These are phyloP conservation scores for Drechmeria coniospora DNA, from an alignment of 2,329 filamentous ascomycete species.

Conservation along the genomic window DNA sequence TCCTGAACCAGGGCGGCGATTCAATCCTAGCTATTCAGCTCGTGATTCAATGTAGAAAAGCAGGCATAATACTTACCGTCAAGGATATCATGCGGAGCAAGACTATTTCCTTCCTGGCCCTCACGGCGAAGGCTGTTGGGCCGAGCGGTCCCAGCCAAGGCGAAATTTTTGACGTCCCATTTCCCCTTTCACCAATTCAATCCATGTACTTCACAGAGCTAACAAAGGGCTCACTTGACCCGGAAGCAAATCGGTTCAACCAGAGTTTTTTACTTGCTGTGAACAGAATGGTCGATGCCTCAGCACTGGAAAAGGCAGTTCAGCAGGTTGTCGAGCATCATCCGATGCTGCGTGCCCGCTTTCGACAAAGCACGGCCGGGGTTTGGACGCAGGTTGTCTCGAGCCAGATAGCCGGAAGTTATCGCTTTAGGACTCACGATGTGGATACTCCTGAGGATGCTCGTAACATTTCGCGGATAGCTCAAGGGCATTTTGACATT, in stretches of 20 bases:
- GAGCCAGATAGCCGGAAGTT: too few relatives aligned
- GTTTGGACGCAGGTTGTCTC: conserved; percentile 3
- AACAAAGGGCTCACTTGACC: too few relatives aligned
- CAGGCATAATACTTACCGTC: background rate
- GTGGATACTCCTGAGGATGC: too few relatives aligned
- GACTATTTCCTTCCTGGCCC: too few relatives aligned
- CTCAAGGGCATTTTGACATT: too few relatives aligned
- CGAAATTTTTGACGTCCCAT: background rate
- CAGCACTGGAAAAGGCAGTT: too few relatives aligned
- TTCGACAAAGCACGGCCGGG: background rate
- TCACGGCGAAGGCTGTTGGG: too few relatives aligned
- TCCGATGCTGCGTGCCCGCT: conserved; percentile 5
- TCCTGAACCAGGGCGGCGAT: conserved; percentile 10
- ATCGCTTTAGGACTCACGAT: too few relatives aligned
- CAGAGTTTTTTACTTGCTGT: conserved; percentile 1
- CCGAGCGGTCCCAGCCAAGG: too few relatives aligned
- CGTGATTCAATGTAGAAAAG: background rate
- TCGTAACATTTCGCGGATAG: too few relatives aligned
- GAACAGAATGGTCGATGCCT: too few relatives aligned
- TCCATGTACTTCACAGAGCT: conserved; percentile 2
- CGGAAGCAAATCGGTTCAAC: conserved; percentile 1
- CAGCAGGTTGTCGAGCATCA: conserved; percentile 2
- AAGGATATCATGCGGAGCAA: too few relatives aligned
- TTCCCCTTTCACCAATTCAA: background rate
- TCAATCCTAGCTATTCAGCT: conserved; percentile 8